Evolutionary conservation across 2,329 filamentous ascomycete genomes (phyloP), one percentile per base, ranked within the genome.

Genomic region (Neopestalotiopsis clavispora): DNA sequence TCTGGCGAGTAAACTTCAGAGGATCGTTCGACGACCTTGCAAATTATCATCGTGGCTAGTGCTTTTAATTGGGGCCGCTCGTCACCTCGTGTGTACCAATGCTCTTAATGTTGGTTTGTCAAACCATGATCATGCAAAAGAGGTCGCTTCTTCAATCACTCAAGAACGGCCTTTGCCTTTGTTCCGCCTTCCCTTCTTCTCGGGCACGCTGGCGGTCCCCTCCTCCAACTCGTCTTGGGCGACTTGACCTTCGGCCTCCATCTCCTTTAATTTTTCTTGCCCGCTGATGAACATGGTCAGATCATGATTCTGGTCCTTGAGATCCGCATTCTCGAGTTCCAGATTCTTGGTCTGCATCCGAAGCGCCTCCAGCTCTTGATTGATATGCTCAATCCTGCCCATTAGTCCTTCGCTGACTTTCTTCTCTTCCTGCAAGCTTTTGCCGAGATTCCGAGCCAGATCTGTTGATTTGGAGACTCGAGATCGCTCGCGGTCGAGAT

Each of bases 301-400:
- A 78, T 98, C 95, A 14, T 92, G 88, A 77, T 97, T 97, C 85
- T 94, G 92, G 78, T 97, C 94, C 72, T 90, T 89, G 58, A 97
- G 81, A 73, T 97, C 94, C 52, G 83, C 86, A 72, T 93, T 92
- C 79, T 94, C 89, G 14, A 74, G 77, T 74, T 87, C 87, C 4
- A 92, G 80, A 56, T 84, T 84, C 32, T 84, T 84, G 1, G 91
- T 80, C 77, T 91, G 86, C 69, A 84, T 84, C 57, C 87, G 84
- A 20, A 94, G 80, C 23, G 72, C 83, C 68, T 86, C 85, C 7
- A 91, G 81, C 74, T 93, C 90, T 57, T 84, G 83, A 70, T 91
- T 89, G 58, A 97, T 80, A 72, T 93, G 90, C 71, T 91, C 88
- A 72, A 98, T 95, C n/a, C 93, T 86, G 78, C 91, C 86, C 87